Evolutionary conservation across 2,329 filamentous ascomycete species (phyloP).

Genomic region (Curvularia sp.): DNA sequence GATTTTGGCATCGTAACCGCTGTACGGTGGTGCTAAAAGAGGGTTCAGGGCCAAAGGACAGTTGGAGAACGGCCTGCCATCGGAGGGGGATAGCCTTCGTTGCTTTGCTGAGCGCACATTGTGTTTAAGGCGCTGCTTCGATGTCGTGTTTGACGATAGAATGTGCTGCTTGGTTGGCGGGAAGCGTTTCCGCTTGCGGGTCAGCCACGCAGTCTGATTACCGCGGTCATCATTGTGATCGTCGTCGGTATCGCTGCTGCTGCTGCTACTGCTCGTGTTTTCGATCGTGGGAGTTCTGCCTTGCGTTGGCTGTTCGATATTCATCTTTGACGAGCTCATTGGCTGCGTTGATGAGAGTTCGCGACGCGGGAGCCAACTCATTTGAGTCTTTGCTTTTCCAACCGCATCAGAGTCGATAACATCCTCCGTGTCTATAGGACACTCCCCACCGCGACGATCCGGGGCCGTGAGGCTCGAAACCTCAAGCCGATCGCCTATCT

Average conservation of each 20-base stretch:
- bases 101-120: too few relatives aligned
- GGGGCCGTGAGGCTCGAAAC: slow-evolving; percentile 9
- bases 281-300: slow-evolving; percentile 10
- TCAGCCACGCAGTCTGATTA: slow-evolving; percentile 13
- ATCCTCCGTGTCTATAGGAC: slow-evolving; percentile 6
- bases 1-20: too few relatives aligned
- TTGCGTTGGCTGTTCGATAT: slow-evolving; percentile 18
- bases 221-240: slow-evolving; percentile 7
- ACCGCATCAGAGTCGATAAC: slow-evolving; percentile 1
- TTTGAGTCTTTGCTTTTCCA: slow-evolving; percentile 12
- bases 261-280: slow-evolving; percentile 18
- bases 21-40: too few relatives aligned
- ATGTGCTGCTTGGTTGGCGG: slow-evolving; percentile 2
- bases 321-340: slow-evolving; percentile 16
- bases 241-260: slow-evolving; percentile 14
- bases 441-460: slow-evolving; percentile 13
- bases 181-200: slow-evolving; percentile 18
- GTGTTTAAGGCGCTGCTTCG: too few relatives aligned
- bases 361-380: slow-evolving; percentile 9
- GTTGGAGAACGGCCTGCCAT: too few relatives aligned
- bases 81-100: too few relatives aligned
- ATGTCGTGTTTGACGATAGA: too few relatives aligned
- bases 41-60: too few relatives aligned
- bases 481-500: slow-evolving; percentile 15
- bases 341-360: slow-evolving; percentile 12